Evolutionary conservation across 2,329 filamentous ascomycete genomes (phyloP), one percentile per base, ranked within the genome.

Genomic region (Endoconidiophora laricicola): DNA sequence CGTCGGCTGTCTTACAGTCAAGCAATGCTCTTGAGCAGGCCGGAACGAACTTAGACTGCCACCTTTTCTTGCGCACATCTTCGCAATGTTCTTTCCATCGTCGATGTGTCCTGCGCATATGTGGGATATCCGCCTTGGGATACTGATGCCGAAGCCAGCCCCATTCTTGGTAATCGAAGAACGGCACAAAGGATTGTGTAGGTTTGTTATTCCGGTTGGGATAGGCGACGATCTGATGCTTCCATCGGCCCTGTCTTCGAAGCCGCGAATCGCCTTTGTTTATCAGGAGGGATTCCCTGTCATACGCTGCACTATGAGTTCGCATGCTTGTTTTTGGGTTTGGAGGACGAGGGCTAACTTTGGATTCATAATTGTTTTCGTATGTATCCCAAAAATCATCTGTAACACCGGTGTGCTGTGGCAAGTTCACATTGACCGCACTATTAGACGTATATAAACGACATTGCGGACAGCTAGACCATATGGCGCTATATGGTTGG

Each of bases 81-180:
- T 46, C 41, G 7, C 52, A 44, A 20, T 55, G 42, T 14, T 49
- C 49, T 47, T 55, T 57, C 56, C 56, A 57, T 14, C 12, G n/a
- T 18, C 51, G 44, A 14, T 53, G 43, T 37, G 55, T 36, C 24
- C 52, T 49, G 18, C 47, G 29, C 20, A 37, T 36, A 26, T 16
- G 39, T 20, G 36, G 41, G 12, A 46, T 23, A 10, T 46, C 40
- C 16, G 48, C 49, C 2, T 23, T 3, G 16, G 49, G 23, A 33
- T 53, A 41, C 26, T 50, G 50, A 37, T 56, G 47, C 9, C 55
- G 48, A 24, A 56, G 46, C 16, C 44, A 56, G 23, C 49, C 49
- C 41, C 54, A 52, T 48, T 56, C 55, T 3, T 36, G 22, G 29
- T 51, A 53, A 24, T 51, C 52, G 18, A 54, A 53, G 12, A 53